A percentile compares a stretch with the other conserved stretches of the same genome.
Evolutionary conservation across 805 yeast species (phyloP).

Genomic region (Brettanomyces anomalus): DNA sequence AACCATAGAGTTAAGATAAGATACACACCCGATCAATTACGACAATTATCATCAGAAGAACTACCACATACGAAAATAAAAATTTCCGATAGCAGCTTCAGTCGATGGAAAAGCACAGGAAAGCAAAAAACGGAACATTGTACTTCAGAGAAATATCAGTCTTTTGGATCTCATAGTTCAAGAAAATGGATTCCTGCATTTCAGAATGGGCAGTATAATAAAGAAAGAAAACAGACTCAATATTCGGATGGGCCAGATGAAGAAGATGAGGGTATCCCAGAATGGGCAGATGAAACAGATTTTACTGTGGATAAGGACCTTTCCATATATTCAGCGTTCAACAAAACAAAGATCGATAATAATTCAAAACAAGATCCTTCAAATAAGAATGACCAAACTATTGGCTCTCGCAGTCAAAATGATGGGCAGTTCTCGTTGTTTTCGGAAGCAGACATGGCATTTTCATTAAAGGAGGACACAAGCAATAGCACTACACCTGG

Average conservation of each 20-base stretch:
- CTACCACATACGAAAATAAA: too few relatives aligned
- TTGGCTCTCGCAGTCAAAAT: too few relatives aligned
- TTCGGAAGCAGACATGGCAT: neutral
- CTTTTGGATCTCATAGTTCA: neutral
- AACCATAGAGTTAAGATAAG: neutral
- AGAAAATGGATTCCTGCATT: neutral
- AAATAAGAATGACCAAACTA: conserved; percentile 3
- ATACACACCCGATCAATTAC: too few relatives aligned
- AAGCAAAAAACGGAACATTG: neutral
- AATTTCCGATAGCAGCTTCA: too few relatives aligned
- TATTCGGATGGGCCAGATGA: conserved; percentile 6
- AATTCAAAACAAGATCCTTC: too few relatives aligned
- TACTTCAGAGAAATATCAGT: too few relatives aligned
- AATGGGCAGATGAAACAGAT: conserved; percentile 25
- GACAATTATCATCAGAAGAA: too few relatives aligned
- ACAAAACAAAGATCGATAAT: conserved; percentile 16
- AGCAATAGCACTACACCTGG: neutral
- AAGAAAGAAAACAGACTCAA: neutral
- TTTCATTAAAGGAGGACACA: neutral
- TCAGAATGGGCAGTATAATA: too few relatives aligned
- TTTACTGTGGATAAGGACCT: conserved; percentile 24
- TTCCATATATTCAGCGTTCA: conserved; percentile 15
- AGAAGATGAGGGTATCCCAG: conserved; percentile 14
- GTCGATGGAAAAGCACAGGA: too few relatives aligned
- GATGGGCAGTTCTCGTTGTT: neutral